Evolutionary conservation across 441 rosid genomes (phyloP).

Genomic region (Kokia cookei): DNA sequence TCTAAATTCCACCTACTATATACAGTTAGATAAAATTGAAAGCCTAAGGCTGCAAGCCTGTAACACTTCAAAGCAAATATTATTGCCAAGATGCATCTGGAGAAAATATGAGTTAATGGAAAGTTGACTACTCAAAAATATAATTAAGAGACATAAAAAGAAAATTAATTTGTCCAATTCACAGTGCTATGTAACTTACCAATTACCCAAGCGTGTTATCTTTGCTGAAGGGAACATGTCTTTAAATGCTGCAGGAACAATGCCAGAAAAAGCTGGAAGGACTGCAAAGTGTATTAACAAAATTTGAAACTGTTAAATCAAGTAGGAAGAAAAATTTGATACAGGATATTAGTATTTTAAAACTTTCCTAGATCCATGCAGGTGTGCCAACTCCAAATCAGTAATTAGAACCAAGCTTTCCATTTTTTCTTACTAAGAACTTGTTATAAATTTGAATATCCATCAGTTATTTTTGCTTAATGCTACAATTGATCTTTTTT

Average conservation of each 20-base stretch:
- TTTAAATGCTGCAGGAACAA: slow-evolving; percentile 54
- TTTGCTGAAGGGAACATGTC: slow-evolving; percentile 57
- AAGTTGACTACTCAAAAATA: not conserved
- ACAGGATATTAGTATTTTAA: not conserved
- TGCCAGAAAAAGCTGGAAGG: slow-evolving; percentile 77
- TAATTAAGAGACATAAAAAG: slow-evolving; percentile 6
- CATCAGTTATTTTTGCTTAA: not conserved
- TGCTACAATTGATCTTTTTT: not conserved
- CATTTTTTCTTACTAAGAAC: not conserved
- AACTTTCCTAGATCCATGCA: not conserved
- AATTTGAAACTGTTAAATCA: not conserved
- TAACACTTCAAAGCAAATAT: not conserved
- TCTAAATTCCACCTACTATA: not conserved
- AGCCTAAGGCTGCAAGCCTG: not conserved
- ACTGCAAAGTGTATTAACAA: slow-evolving; percentile 35
- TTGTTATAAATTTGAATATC: not conserved
- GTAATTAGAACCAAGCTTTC: not conserved
- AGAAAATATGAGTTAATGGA: slow-evolving; percentile 6
- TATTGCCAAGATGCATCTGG: not conserved
- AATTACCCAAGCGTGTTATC: slow-evolving; percentile 63
- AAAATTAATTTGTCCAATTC: not conserved
- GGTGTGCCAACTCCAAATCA: not conserved
- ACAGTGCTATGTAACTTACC: slow-evolving; percentile 31
- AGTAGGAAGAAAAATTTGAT: not conserved
- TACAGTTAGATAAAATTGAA: not conserved